Base-by-base conservation (phyloP, 2,329 filamentous ascomycete species). In the Chrysoporthe deuterocubensis region DNA sequence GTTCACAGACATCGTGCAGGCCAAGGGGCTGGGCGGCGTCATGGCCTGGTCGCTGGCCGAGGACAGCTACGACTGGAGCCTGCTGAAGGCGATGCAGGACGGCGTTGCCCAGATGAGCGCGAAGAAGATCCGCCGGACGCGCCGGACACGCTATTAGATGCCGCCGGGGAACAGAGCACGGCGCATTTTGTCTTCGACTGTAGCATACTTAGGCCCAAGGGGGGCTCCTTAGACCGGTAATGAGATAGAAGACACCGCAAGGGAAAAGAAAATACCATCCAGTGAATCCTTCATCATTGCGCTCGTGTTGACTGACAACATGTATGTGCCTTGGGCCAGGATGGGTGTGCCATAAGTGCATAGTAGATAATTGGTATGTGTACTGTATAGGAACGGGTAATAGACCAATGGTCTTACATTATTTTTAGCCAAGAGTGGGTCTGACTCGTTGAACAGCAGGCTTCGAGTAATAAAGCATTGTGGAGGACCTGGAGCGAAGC, bases 41-140 rank as follows among this genome's bases (percentile, higher is more conserved):
- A 82, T 87, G 77, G 84, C 82, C 0, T 88, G 85, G 85, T 83
- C 81, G 46, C 72, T 88, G 67, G 84, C 79, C 0, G 81, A 85
- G 71, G 85, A 88, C 64, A 79, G 76, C 65, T 59, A 78, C 32
- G 77, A 81, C 67, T 82, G 78, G 77, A 76, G 73, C 58, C 83
- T 81, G 67, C 72, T 86, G 40, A 78, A 76, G 72, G 78, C 78
- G 1, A 80, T 87, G 75, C 77, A 79, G 69, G 64, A 68, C 1
- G 74, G 73, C 5, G 71, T 76, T n/a, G 70, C 72, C 63, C 60
- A 50, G 14, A 6, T 66, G 69, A 52, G 32, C 7, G 13, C 48
- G 6, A 68, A 60, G 59, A 62, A 26, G 52, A 48, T 63, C 37
- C 16, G 37, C 14, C 26, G 32, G 50, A 32, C 32, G n/a, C 61